phyloP scores from a whole-genome alignment of 2,329 filamentous ascomycete species.

The Sporothrix mexicana region DNA sequence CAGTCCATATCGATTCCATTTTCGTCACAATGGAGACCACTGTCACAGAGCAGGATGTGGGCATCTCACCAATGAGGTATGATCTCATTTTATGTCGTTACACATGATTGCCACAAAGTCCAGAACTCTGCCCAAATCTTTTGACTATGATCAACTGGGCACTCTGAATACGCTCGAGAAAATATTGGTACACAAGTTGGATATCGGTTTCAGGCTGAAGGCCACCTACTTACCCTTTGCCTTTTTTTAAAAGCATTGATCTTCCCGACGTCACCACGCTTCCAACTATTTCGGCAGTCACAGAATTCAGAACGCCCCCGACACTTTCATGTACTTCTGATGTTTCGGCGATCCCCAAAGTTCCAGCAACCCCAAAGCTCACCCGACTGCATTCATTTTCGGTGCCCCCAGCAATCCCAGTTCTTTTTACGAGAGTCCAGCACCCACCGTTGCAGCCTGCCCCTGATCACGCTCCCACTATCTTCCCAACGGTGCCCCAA shows the following conservation, averaged over 20 bases:
- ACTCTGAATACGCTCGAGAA: too few species aligned
- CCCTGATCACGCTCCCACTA: not conserved
- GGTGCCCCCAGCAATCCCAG: not conserved
- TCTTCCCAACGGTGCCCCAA: not conserved
- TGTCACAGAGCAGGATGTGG: not conserved
- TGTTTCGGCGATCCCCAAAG: not conserved
- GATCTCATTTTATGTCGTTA: not conserved
- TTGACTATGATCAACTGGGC: too few species aligned
- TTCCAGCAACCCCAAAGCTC: constrained; percentile 1
- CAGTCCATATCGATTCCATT: too few species aligned
- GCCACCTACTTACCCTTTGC: constrained; percentile 9
- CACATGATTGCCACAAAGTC: not conserved
- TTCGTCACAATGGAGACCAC: not conserved
- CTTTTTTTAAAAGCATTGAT: constrained; percentile 1
- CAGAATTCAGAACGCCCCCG: not conserved
- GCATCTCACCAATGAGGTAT: not conserved
- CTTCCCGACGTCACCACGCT: not conserved
- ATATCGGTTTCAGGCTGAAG: not conserved
- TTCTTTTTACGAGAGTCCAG: not conserved
- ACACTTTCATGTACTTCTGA: too few species aligned
- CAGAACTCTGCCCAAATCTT: too few species aligned
- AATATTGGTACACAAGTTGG: not conserved
- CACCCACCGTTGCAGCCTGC: not conserved
- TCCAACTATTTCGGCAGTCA: not conserved
- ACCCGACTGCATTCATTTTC: not conserved